Evolutionary conservation across 306 rosid genomes (phyloP).

Genomic region (Sechiopsis laciniata): DNA sequence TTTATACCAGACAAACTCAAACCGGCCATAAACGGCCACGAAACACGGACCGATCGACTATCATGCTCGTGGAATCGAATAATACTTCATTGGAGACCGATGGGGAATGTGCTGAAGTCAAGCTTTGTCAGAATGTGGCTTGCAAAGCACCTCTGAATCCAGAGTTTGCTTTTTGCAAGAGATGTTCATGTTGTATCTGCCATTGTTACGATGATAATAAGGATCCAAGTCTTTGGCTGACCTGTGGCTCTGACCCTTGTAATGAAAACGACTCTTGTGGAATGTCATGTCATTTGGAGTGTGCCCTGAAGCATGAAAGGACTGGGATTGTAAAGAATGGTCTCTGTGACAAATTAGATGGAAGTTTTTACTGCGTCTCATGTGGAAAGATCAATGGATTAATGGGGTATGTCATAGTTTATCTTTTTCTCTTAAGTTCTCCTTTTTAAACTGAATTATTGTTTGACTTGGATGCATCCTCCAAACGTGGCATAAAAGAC

Average conservation of each 20-base stretch:
- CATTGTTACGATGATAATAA: conserved; percentile 79
- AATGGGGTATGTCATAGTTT: conserved; percentile 50
- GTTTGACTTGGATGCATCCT: conserved; percentile 5
- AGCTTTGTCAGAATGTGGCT: conserved; percentile 60
- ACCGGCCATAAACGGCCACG: conserved; percentile 51
- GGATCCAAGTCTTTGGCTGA: conserved; percentile 93
- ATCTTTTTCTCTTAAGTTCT: conserved; percentile 9
- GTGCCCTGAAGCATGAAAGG: conserved; percentile 65
- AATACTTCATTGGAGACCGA: conserved; percentile 31
- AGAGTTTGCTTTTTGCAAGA: conserved; percentile 68
- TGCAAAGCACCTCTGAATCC: conserved; percentile 64
- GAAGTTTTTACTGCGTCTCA: conserved; percentile 65
- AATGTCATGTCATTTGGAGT: conserved; percentile 88
- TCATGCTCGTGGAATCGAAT: conserved; percentile 29
- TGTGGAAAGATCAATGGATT: conserved; percentile 70
- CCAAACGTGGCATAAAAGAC: conserved; percentile 2
- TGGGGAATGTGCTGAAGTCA: conserved; percentile 40
- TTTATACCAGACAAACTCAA: conserved; percentile 36
- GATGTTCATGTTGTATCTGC: conserved; percentile 92
- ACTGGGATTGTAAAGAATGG: conserved; percentile 55
- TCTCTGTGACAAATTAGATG: conserved; percentile 48
- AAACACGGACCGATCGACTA: conserved; percentile 30
- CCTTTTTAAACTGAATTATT: not conserved
- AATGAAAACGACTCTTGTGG: conserved; percentile 60
- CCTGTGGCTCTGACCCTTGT: conserved; percentile 49